phyloP scores from a whole-genome alignment of 257 asterid species.

The Solanum pennellii region DNA sequence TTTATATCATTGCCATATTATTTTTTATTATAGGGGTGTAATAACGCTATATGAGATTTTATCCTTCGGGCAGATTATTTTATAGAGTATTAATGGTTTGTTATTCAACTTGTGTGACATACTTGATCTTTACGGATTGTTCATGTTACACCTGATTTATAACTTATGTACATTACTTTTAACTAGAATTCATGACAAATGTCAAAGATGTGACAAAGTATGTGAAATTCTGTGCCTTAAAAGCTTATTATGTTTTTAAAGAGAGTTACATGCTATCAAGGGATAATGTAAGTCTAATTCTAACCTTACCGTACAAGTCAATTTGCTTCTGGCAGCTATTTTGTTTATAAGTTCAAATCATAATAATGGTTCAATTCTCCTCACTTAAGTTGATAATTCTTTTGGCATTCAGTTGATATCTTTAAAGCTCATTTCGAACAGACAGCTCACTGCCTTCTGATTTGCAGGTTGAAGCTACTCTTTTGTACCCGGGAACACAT shows the following conservation, averaged over 20 bases:
- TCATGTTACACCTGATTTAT: not conserved
- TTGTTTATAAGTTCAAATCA: not conserved
- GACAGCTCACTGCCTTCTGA: not conserved
- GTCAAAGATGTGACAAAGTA: conserved; percentile 63
- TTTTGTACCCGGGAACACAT: conserved; percentile 74
- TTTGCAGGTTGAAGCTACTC: conserved; percentile 82
- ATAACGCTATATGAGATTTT: conserved; percentile 79
- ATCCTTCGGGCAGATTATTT: conserved; percentile 86
- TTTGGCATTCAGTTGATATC: not conserved
- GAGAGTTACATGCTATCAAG: conserved; percentile 75
- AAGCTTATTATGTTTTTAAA: conserved; percentile 41
- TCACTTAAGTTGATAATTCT: not conserved
- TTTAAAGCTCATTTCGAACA: not conserved
- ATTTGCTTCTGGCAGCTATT: not conserved
- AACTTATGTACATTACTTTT: not conserved
- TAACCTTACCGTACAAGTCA: not conserved
- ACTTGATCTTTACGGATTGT: not conserved
- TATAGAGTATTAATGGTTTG: conserved; percentile 45
- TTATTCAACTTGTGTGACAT: not conserved
- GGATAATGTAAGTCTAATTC: conserved; percentile 47
- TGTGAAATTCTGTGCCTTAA: conserved; percentile 63
- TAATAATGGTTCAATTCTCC: not conserved
- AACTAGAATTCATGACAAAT: conserved; percentile 71
- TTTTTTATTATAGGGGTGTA: conserved; percentile 67
- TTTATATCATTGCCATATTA: not conserved